Evolutionary conservation across 2,329 filamentous ascomycete genomes (phyloP).

Genomic region (Salinomyces thailandicus): DNA sequence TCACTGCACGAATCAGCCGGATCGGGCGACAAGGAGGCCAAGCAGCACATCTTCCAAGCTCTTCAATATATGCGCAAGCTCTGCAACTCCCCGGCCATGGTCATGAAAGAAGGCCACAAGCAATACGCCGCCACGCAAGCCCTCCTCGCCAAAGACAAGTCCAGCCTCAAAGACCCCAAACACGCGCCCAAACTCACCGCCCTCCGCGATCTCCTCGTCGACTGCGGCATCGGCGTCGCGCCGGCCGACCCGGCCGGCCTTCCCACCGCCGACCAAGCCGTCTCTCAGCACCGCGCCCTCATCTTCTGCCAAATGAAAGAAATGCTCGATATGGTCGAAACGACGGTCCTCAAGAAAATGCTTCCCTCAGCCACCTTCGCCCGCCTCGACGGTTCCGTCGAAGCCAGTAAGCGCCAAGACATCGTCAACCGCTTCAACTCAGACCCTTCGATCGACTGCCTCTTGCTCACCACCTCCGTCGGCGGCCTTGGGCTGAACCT

Average conservation of each 20-base stretch:
- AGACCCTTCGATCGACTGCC: constrained; percentile 88
- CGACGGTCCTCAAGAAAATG: constrained; percentile 78
- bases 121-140: constrained; percentile 81
- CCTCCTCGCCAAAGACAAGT: constrained; percentile 66
- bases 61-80: constrained; percentile 99
- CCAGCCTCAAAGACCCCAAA: constrained; percentile 68
- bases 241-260: constrained; percentile 31
- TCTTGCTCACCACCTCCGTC: constrained; percentile 88
- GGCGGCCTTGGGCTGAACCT: constrained; percentile 90
- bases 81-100: constrained; percentile 92
- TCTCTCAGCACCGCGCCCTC: constrained; percentile 89
- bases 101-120: constrained; percentile 88
- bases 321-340: constrained; percentile 98
- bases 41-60: constrained; percentile 98
- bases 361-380: constrained; percentile 89
- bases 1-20: constrained; percentile 75
- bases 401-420: constrained; percentile 86
- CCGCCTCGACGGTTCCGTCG: constrained; percentile 86
- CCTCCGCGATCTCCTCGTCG: constrained; percentile 84
- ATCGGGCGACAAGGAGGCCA: constrained; percentile 79
- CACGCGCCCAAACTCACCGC: constrained; percentile 92
- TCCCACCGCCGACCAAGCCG: constrained; percentile 58
- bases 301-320: constrained; percentile 99
- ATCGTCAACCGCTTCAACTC: constrained; percentile 99
- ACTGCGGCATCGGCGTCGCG: constrained; percentile 79